Evolutionary conservation across 208 protist genomes (phyloP), one percentile per base, ranked within the genome.

Genomic region (Leishmania braziliensis): DNA sequence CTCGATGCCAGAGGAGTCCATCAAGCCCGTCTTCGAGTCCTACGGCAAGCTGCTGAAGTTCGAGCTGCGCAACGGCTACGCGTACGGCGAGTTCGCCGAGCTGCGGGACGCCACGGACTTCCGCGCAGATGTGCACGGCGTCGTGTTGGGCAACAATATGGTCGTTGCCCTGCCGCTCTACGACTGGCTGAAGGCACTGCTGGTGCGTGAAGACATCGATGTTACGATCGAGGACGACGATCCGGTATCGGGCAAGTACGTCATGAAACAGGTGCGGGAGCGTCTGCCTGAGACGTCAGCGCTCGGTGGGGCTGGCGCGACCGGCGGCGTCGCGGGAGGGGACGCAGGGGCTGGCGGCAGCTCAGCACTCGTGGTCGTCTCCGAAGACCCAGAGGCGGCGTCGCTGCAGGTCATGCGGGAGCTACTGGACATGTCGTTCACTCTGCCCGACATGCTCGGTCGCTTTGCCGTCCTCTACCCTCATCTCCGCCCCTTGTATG

Each of bases 181-280:
- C 80, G 91, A 97, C 75, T 96, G 92, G 91, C 77, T 97, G 63
- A 93, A 92, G 82, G 90, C 86, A 43, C 74, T 92, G 66, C 93
- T 91, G 50, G 84, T 90, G 46, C 85, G 91, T 50, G 83, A 88
- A 39, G 92, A 82, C 16, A 90, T 97, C 76, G 91, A 96, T 80
- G 91, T 97, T 48, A 74, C 89, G 16, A 82, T 97, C 68, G 86
- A 92, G 48, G 89, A 92, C 18, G 82, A 92, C 70, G 93, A 97
- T 62, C 93, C 91, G 3, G 87, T 97, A 69, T 94, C 92, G 14
- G 92, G 91, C 65, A 84, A 78, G 63, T 88, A 86, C 46, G 82
- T 95, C 36, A 79, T 93, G 69, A 91, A 85, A 62, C 76, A 85
- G 54, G 69, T 91, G 66, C 83, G 68, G 18, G 60, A 87, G 81